Evolutionary conservation across 768 basidiomycete species (phyloP).

Genomic region (Suillus sp.): DNA sequence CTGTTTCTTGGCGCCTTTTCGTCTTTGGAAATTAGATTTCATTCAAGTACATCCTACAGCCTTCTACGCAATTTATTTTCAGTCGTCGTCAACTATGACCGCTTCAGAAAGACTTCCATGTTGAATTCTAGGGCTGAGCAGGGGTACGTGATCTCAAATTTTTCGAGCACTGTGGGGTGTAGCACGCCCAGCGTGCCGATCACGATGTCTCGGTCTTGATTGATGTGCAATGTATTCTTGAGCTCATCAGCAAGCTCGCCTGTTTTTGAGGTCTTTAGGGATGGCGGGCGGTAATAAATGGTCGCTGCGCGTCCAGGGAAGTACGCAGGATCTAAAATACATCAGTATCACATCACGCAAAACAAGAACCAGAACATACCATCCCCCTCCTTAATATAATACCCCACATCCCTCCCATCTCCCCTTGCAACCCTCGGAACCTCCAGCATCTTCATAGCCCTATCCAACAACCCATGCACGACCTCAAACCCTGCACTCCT

Average conservation of each 20-base stretch:
- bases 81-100: conserved; percentile 24
- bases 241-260: conserved; percentile 42
- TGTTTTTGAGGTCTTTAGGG: not conserved
- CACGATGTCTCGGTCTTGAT: conserved; percentile 53
- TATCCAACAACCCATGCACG: conserved; percentile 91
- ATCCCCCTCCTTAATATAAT: conserved; percentile 85
- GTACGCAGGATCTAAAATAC: conserved; percentile 77
- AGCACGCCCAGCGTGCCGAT: conserved; percentile 93
- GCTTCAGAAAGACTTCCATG: conserved; percentile 91
- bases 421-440: conserved; percentile 71
- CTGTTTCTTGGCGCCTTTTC: conserved; percentile 3
- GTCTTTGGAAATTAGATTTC: conserved; percentile 10
- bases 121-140: conserved; percentile 95
- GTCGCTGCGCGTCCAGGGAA: conserved; percentile 95
- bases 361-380: conserved; percentile 50
- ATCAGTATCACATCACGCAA: conserved; percentile 4
- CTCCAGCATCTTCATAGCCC: conserved; percentile 95
- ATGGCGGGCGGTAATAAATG: conserved; percentile 77
- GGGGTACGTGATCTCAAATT: conserved; percentile 93
- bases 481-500: conserved; percentile 97
- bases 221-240: conserved; percentile 42
- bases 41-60: conserved; percentile 9
- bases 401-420: conserved; percentile 70
- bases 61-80: conserved; percentile 9
- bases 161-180: conserved; percentile 88